These are phyloP conservation scores for Chrysoporthe austroafricana DNA, from an alignment of 2,329 filamentous ascomycete species.

Conservation along the genomic window DNA sequence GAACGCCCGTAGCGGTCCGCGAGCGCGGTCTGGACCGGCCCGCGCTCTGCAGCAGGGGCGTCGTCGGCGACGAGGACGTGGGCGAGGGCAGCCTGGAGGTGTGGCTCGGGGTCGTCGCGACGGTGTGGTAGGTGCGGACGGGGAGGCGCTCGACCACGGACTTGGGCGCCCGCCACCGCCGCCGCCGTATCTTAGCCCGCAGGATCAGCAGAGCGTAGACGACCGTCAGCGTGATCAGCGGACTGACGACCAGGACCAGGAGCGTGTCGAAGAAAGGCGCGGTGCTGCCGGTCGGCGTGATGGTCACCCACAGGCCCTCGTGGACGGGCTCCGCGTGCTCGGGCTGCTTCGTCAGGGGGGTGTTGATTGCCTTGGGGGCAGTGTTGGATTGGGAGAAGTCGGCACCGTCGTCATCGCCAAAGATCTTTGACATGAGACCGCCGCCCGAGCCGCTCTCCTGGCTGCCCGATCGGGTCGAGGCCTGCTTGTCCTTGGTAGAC, in stretches of 20 bases:
- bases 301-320: conserved; percentile 93
- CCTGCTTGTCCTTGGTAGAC: conserved; percentile 37
- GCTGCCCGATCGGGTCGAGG: conserved; percentile 30
- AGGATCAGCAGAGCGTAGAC: conserved; percentile 89
- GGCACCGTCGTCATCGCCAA: conserved; percentile 48
- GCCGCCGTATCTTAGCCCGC: conserved; percentile 83
- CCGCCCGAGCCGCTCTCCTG: conserved; percentile 37
- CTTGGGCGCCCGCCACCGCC: conserved; percentile 96
- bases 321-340: conserved; percentile 48
- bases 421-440: conserved; percentile 54
- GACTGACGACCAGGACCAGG: conserved; percentile 94
- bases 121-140: conserved; percentile 91
- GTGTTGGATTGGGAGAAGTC: conserved; percentile 38
- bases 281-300: conserved; percentile 86
- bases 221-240: conserved; percentile 86
- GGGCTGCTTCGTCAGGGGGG: conserved; percentile 19
- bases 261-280: conserved; percentile 96
- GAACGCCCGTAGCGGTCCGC: conserved; percentile 64
- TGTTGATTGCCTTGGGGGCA: conserved; percentile 35
- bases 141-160: conserved; percentile 94
- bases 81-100: conserved; percentile 64
- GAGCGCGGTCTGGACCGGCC: conserved; percentile 64
- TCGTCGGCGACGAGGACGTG: conserved; percentile 70
- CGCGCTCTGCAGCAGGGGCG: conserved; percentile 71
- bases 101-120: conserved; percentile 64